A percentile compares a stretch with the other conserved stretches of the same genome.
phyloP scores from a whole-genome alignment of 371 early-diverging fungal genomes.

The Caulochytrium protostelioides region DNA sequence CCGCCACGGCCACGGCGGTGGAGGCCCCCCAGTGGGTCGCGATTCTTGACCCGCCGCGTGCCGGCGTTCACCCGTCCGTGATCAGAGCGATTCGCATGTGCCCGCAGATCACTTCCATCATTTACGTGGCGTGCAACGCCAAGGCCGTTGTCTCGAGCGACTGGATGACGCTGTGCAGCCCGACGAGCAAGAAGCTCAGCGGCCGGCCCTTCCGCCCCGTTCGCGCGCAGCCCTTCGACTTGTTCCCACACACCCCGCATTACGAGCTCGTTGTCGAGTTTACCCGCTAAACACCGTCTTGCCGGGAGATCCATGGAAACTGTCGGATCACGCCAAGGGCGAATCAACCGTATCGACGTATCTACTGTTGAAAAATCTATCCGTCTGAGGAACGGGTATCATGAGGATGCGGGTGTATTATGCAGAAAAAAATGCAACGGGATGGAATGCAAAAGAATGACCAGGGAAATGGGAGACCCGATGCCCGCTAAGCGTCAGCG shows the following conservation, averaged over 20 bases:
- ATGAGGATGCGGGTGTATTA: too few relatives aligned
- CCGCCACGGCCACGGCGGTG: background rate
- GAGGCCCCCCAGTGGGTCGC: conserved; percentile 17
- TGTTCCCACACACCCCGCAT: conserved; percentile 59
- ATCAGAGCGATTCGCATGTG: conserved; percentile 40
- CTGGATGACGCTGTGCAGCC: conserved; percentile 22
- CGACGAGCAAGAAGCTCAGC: conserved; percentile 32
- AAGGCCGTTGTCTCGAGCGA: conserved; percentile 12
- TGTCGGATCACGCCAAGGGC: too few relatives aligned
- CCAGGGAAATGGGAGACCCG: too few relatives aligned
- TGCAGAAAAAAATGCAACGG: too few relatives aligned
- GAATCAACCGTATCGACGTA: too few relatives aligned
- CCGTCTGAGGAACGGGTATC: too few relatives aligned
- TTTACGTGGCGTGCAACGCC: conserved; percentile 57
- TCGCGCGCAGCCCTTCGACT: conserved; percentile 42
- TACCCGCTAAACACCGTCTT: too few relatives aligned
- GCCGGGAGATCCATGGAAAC: too few relatives aligned
- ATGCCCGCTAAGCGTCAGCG: too few relatives aligned
- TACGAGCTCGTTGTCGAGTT: conserved; percentile 53
- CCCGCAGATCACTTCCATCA: conserved; percentile 27
- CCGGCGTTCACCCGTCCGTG: conserved; percentile 40
- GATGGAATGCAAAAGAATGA: too few relatives aligned
- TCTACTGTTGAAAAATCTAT: too few relatives aligned
- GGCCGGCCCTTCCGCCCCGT: conserved; percentile 38
- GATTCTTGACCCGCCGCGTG: conserved; percentile 61